Percentiles rank a stretch among this genome's conserved stretches.
phyloP scores from a whole-genome alignment of 2,329 filamentous ascomycete genomes.

The Colletotrichum tropicale region DNA sequence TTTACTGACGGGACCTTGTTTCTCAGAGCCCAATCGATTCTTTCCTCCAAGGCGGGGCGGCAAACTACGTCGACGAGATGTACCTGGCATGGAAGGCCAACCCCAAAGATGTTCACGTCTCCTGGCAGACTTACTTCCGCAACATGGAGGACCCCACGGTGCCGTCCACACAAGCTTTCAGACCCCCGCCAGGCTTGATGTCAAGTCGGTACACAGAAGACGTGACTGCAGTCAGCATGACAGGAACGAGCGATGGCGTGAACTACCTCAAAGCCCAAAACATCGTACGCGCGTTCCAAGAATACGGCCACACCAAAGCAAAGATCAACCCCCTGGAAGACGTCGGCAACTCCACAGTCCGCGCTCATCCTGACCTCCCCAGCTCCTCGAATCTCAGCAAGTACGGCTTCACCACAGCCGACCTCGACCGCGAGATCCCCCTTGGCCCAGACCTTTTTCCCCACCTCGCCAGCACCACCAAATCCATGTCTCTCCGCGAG shows the following conservation, averaged over 20 bases:
- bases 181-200: conserved; percentile 89
- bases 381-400: conserved; percentile 91
- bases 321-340: conserved; percentile 96
- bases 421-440: conserved; percentile 87
- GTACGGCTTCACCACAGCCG: conserved; percentile 93
- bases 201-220: conserved; percentile 76
- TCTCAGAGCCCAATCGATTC: conserved; percentile 61
- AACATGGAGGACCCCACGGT: conserved; percentile 99
- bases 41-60: conserved; percentile 94
- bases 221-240: too few relatives aligned
- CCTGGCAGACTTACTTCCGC: conserved; percentile 99
- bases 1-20: fast-evolving
- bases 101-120: conserved; percentile 90
- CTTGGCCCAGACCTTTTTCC: conserved; percentile 94
- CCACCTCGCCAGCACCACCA: conserved; percentile 85
- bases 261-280: conserved; percentile 98
- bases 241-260: conserved; percentile 76
- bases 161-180: conserved; percentile 96
- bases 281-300: conserved; percentile 95
- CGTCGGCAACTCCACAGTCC: conserved; percentile 80
- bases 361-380: conserved; percentile 75
- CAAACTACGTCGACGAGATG: conserved; percentile 99
- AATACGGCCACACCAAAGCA: conserved; percentile 96
- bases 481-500: conserved; percentile 93
- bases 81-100: conserved; percentile 96